These are phyloP conservation scores for Aspergillus funiculosus DNA, from an alignment of 495 filamentous ascomycete genomes.

Conservation along the genomic window DNA sequence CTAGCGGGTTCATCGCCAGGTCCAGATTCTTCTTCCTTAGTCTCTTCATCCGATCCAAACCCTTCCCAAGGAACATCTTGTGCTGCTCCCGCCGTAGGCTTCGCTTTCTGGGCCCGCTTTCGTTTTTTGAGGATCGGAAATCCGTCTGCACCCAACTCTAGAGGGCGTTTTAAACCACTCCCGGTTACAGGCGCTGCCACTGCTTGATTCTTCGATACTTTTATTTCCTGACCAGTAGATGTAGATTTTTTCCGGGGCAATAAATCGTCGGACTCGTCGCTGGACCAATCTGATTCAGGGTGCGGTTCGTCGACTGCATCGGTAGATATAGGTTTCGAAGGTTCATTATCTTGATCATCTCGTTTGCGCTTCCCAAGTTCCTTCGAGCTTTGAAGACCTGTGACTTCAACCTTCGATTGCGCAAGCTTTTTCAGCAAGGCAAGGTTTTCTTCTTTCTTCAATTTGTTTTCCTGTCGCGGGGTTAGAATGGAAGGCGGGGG, in stretches of 20 bases:
- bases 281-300: slow-evolving; percentile 23
- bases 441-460: slow-evolving; percentile 88
- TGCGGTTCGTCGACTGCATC: slow-evolving; percentile 5
- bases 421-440: slow-evolving; percentile 78
- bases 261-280: slow-evolving; percentile 37
- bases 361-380: slow-evolving; percentile 57
- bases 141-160: slow-evolving; percentile 71
- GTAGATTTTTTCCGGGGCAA: slow-evolving; percentile 26
- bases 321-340: not conserved
- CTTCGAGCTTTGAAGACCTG: slow-evolving; percentile 66
- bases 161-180: slow-evolving; percentile 78
- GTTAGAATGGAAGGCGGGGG: slow-evolving; percentile 19
- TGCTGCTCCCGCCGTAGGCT: slow-evolving; percentile 26
- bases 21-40: slow-evolving; percentile 21
- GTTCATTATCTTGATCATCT: slow-evolving; percentile 16
- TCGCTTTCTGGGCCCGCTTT: slow-evolving; percentile 35
- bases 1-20: slow-evolving; percentile 12
- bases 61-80: slow-evolving; percentile 56
- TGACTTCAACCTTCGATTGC: slow-evolving; percentile 72
- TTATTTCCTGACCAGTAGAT: slow-evolving; percentile 4
- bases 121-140: slow-evolving; percentile 74
- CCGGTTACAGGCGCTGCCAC: slow-evolving; percentile 45
- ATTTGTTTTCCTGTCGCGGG: slow-evolving; percentile 66
- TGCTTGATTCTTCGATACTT: slow-evolving; percentile 10
- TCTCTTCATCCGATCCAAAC: slow-evolving; percentile 46